These are phyloP conservation scores for Cucurbita moschata DNA, from an alignment of 306 rosid genomes.

Conservation along the genomic window DNA sequence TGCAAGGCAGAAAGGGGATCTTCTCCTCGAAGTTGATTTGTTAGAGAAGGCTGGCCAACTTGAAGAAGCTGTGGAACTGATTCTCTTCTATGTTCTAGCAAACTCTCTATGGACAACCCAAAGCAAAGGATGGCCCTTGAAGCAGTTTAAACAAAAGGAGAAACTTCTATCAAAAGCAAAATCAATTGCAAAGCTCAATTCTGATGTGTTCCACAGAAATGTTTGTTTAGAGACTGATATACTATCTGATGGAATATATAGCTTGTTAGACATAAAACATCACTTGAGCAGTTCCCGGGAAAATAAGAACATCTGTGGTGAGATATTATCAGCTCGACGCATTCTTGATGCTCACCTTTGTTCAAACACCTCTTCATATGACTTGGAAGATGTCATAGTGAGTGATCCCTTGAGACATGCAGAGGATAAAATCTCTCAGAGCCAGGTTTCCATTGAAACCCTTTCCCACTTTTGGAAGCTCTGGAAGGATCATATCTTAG, in stretches of 20 bases:
- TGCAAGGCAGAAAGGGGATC: conserved; percentile 34
- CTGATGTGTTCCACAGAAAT: conserved; percentile 12
- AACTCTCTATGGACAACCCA: conserved; percentile 40
- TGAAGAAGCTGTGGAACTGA: conserved; percentile 19
- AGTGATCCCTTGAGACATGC: conserved; percentile 3
- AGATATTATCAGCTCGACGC: conserved; percentile 27
- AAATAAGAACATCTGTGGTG: conserved; percentile 12
- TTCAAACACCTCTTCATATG: conserved; percentile 10
- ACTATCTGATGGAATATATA: conserved; percentile 15
- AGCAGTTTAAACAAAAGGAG: conserved; percentile 21
- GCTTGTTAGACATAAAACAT: conserved; percentile 8
- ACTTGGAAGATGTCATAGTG: conserved; percentile 18
- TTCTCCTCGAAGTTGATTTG: conserved; percentile 27
- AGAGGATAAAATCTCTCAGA: conserved; percentile 12
- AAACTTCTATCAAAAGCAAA: conserved; percentile 28
- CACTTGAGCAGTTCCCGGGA: conserved; percentile 20
- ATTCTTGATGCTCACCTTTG: conserved; percentile 36
- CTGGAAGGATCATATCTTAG: conserved; percentile 34
- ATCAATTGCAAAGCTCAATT: conserved; percentile 23
- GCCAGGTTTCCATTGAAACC: conserved; percentile 36
- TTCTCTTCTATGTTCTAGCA: conserved; percentile 21
- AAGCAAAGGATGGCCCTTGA: conserved; percentile 46
- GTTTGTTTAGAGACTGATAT: conserved; percentile 26
- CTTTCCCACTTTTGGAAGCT: conserved; percentile 43
- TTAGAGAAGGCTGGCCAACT: conserved; percentile 26